Conservation (phyloP, 2,329 filamentous ascomycete species). For the Alternaria sp. region DNA sequence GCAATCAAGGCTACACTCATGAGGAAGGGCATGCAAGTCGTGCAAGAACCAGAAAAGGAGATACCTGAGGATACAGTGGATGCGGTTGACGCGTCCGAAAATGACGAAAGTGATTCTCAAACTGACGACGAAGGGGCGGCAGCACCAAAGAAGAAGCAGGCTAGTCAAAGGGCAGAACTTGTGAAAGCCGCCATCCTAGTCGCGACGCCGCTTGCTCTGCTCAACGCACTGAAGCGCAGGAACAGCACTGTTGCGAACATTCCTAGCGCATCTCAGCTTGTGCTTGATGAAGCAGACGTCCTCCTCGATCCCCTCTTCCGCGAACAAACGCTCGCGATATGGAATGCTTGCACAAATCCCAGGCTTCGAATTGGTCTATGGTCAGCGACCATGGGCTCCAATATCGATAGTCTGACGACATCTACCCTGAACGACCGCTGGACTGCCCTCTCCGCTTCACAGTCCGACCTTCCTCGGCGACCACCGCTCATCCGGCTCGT, state of each 20-base stretch:
- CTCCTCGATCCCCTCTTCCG: conserved; percentile 90
- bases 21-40: conserved; percentile 82
- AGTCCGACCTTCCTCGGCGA: conserved; percentile 45
- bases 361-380: conserved; percentile 81
- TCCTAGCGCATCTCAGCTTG: conserved; percentile 73
- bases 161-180: conserved; percentile 54
- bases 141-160: conserved; percentile 43
- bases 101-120: conserved; percentile 46
- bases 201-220: conserved; percentile 78
- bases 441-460: conserved; percentile 46
- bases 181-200: conserved; percentile 82
- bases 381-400: conserved; percentile 97
- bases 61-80: conserved; percentile 47
- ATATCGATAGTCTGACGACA: conserved; percentile 80
- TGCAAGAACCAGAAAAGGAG: conserved; percentile 50
- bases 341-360: conserved; percentile 77
- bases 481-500: conserved; percentile 78
- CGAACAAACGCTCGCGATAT: conserved; percentile 85
- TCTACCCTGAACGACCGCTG: conserved; percentile 62
- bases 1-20: conserved; percentile 82
- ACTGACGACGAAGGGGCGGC: conserved; percentile 51
- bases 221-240: conserved; percentile 71
- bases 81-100: conserved; percentile 49
- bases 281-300: conserved; percentile 95
- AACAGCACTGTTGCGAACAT: conserved; percentile 60